These are phyloP conservation scores for Didymellaceae sp. DNA, from an alignment of 2,329 filamentous ascomycete genomes.

Conservation along the genomic window DNA sequence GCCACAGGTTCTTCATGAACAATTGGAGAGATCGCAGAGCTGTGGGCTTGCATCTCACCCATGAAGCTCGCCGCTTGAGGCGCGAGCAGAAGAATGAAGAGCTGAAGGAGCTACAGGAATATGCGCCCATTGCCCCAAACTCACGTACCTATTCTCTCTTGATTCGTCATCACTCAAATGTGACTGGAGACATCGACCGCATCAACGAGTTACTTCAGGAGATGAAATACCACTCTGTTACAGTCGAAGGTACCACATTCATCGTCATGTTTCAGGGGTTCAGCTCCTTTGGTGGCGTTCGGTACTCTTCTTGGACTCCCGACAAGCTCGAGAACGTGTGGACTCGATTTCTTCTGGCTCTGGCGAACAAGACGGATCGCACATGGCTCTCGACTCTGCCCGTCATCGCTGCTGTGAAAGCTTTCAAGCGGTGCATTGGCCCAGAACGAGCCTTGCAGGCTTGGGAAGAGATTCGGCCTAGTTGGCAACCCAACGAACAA, in stretches of 20 bases:
- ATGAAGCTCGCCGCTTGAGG: constrained; percentile 52
- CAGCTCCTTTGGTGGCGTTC: constrained; percentile 69
- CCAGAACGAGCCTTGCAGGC: constrained; percentile 60
- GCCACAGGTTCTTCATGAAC: constrained; percentile 38
- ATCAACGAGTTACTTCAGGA: constrained; percentile 77
- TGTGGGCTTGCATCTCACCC: constrained; percentile 57
- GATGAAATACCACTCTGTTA: constrained; percentile 72
- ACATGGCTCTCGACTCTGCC: constrained; percentile 39
- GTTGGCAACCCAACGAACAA: constrained; percentile 48
- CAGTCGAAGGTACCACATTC: constrained; percentile 78
- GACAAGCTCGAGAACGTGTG: constrained; percentile 63
- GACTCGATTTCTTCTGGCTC: constrained; percentile 34
- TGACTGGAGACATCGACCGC: constrained; percentile 72
- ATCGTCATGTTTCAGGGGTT: constrained; percentile 86
- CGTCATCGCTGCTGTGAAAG: constrained; percentile 49
- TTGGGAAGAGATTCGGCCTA: constrained; percentile 55
- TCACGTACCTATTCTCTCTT: constrained; percentile 80
- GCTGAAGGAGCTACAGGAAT: constrained; percentile 68
- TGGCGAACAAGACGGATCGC: constrained; percentile 26
- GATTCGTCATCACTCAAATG: constrained; percentile 73
- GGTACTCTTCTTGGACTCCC: constrained; percentile 73
- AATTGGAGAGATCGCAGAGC: constrained; percentile 52
- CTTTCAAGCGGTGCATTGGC: constrained; percentile 68
- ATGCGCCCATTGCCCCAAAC: constrained; percentile 73
- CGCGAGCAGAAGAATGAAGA: constrained; percentile 57